These are phyloP conservation scores for Sungouiozyma intestinalis DNA, from an alignment of 805 yeast genomes.

Conservation along the genomic window DNA sequence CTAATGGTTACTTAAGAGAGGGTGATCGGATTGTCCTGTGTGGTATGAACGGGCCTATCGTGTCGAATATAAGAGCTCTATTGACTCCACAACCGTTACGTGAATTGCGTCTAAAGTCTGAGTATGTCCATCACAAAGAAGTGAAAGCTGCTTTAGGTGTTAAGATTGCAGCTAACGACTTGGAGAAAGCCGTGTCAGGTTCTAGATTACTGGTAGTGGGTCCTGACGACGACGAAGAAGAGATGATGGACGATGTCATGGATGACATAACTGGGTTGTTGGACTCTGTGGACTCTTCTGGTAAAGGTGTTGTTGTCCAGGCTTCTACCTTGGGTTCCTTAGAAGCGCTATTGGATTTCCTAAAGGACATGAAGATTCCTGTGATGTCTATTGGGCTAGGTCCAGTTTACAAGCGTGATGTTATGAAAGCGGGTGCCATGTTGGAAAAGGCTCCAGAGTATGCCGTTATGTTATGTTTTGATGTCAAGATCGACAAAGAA, in stretches of 20 bases:
- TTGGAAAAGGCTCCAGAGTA: constrained; percentile 89
- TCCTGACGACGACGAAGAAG: constrained; percentile 96
- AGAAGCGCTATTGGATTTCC: constrained; percentile 93
- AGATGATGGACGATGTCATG: constrained; percentile 95
- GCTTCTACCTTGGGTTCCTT: constrained; percentile 97
- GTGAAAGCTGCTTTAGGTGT: constrained; percentile 99
- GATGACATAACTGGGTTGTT: constrained; percentile 91
- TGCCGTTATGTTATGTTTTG: constrained; percentile 98
- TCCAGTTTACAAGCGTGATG: constrained; percentile 96
- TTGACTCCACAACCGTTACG: constrained; percentile 96
- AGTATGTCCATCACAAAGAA: constrained; percentile 91
- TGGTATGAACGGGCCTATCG: constrained; percentile 98
- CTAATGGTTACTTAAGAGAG: constrained; percentile 91
- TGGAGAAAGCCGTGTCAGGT: constrained; percentile 98
- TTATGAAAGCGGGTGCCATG: constrained; percentile 95
- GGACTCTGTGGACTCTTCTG: constrained; percentile 89
- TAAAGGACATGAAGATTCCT: constrained; percentile 97
- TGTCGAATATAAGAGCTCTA: constrained; percentile 89
- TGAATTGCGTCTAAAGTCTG: constrained; percentile 94
- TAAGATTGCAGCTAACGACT: constrained; percentile 93
- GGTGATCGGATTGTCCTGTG: constrained; percentile 94
- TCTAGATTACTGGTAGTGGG: constrained; percentile 91
- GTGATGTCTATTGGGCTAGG: constrained; percentile 98
- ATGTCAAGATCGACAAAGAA: constrained; percentile 92
- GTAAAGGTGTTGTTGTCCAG: constrained; percentile 96